Percentiles rank a stretch among this genome's conserved stretches.
Conservation (phyloP, 352 stramenopile species). For the Pseudoperonospora humuli region DNA sequence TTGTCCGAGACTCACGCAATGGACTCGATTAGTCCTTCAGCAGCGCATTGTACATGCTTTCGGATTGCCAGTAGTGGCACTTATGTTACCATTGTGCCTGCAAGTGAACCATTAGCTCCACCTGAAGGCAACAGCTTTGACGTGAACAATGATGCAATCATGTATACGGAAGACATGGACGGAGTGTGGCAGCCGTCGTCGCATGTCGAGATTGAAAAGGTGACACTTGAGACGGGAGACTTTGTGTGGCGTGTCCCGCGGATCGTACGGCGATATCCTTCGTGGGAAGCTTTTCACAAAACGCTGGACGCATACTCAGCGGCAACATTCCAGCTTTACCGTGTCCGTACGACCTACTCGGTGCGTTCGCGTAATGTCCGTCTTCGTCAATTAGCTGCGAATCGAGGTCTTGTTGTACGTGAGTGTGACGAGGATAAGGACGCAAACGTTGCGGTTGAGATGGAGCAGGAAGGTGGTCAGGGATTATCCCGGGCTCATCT, state of each 20-base stretch:
- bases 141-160: conserved; percentile 10
- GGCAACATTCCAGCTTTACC: conserved; percentile 61
- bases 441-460: neutral
- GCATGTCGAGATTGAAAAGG: conserved; percentile 16
- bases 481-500: conserved; percentile 33
- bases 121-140: conserved; percentile 16
- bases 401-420: conserved; percentile 25
- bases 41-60: conserved; percentile 30
- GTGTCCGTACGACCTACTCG: conserved; percentile 68
- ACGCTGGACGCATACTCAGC: conserved; percentile 53
- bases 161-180: conserved; percentile 26
- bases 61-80: conserved; percentile 17
- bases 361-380: conserved; percentile 52
- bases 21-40: neutral
- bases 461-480: conserved; percentile 10
- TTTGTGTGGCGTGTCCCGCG: conserved; percentile 40
- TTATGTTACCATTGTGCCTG: conserved; percentile 25
- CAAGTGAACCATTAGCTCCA: conserved; percentile 3
- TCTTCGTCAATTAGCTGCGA: conserved; percentile 41
- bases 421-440: conserved; percentile 5
- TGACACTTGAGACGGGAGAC: conserved; percentile 20
- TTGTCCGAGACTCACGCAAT: neutral
- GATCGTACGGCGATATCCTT: conserved; percentile 38
- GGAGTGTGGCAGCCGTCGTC: conserved; percentile 24
- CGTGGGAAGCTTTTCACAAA: conserved; percentile 51